These are phyloP conservation scores for Cryptomeria japonica DNA, from an alignment of 75 land plant species.

Conservation along the genomic window DNA sequence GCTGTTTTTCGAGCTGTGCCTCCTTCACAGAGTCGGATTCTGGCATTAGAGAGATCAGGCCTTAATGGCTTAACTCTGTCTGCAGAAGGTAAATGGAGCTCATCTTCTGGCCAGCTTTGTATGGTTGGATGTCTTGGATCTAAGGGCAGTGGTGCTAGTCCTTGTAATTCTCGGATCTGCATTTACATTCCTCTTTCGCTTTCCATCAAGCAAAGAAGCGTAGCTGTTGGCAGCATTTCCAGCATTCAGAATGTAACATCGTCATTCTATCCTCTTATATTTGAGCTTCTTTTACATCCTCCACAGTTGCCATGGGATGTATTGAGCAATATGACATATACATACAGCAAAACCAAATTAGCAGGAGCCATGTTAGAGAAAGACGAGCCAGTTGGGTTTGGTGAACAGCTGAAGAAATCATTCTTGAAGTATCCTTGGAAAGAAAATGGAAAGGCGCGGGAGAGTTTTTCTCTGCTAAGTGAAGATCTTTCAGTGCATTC, in stretches of 20 bases:
- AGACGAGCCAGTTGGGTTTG: slow-evolving; percentile 35
- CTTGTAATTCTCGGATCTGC: slow-evolving; percentile 44
- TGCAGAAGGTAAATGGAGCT: slow-evolving; percentile 58
- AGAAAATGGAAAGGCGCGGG: slow-evolving; percentile 12
- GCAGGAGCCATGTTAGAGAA: slow-evolving; percentile 39
- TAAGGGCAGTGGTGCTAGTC: background rate
- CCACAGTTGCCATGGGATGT: slow-evolving; percentile 25
- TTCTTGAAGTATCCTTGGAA: slow-evolving; percentile 51
- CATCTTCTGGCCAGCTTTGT: slow-evolving; percentile 60
- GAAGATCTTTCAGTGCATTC: slow-evolving; percentile 55
- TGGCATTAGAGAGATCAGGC: slow-evolving; percentile 38
- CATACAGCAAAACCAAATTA: slow-evolving; percentile 36
- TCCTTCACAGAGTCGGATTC: slow-evolving; percentile 18
- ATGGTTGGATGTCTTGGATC: slow-evolving; percentile 69
- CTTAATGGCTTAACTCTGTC: slow-evolving; percentile 46
- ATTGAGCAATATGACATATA: slow-evolving; percentile 28
- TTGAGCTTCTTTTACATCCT: slow-evolving; percentile 26
- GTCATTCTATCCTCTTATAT: slow-evolving; percentile 47
- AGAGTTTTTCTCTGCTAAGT: slow-evolving; percentile 26
- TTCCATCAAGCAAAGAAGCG: slow-evolving; percentile 59
- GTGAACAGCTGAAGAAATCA: slow-evolving; percentile 44
- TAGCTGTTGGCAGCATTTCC: slow-evolving; percentile 53
- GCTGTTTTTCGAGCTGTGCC: slow-evolving; percentile 49
- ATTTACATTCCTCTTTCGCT: slow-evolving; percentile 48
- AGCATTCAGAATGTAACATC: slow-evolving; percentile 7